Evolutionary conservation across 2,329 filamentous ascomycete species (phyloP).

Genomic region (Neofusicoccum ribis): DNA sequence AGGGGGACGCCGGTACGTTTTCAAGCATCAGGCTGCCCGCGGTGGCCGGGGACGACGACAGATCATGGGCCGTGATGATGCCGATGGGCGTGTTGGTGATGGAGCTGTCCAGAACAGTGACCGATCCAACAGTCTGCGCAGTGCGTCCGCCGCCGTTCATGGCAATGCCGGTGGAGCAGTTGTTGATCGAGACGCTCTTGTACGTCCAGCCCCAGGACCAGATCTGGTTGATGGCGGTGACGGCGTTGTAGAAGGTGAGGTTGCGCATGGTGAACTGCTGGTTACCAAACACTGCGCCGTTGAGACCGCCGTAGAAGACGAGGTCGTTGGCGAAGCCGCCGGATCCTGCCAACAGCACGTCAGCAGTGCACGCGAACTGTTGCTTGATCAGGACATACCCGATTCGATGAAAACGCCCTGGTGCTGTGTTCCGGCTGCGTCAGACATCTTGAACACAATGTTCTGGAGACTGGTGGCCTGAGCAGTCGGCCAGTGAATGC

Average conservation of each 20-base stretch:
- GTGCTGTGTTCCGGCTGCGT: constrained; percentile 46
- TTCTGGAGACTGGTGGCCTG: constrained; percentile 50
- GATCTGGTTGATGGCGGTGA: constrained; percentile 57
- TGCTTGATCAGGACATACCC: neutral
- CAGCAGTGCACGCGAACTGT: neutral
- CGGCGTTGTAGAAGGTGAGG: constrained; percentile 52
- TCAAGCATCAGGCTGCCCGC: constrained; percentile 57
- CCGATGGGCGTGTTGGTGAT: constrained; percentile 54
- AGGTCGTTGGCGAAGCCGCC: constrained; percentile 51
- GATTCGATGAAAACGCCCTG: constrained; percentile 47
- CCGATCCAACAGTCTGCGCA: constrained; percentile 53
- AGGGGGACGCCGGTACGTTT: constrained; percentile 41
- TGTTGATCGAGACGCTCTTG: constrained; percentile 51
- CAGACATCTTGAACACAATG: constrained; percentile 47
- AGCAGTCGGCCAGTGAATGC: constrained; percentile 49
- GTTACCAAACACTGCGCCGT: constrained; percentile 45
- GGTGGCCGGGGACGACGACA: constrained; percentile 43
- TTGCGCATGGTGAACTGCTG: constrained; percentile 60
- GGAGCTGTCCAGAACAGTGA: constrained; percentile 58
- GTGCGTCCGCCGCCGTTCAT: constrained; percentile 40
- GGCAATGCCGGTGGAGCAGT: constrained; percentile 55
- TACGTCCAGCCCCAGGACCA: constrained; percentile 65
- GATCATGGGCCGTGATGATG: constrained; percentile 50
- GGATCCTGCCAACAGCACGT: constrained; percentile 29
- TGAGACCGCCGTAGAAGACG: constrained; percentile 45